Conservation (phyloP, 2,329 filamentous ascomycete genomes). For the Juglanconis juglandina region DNA sequence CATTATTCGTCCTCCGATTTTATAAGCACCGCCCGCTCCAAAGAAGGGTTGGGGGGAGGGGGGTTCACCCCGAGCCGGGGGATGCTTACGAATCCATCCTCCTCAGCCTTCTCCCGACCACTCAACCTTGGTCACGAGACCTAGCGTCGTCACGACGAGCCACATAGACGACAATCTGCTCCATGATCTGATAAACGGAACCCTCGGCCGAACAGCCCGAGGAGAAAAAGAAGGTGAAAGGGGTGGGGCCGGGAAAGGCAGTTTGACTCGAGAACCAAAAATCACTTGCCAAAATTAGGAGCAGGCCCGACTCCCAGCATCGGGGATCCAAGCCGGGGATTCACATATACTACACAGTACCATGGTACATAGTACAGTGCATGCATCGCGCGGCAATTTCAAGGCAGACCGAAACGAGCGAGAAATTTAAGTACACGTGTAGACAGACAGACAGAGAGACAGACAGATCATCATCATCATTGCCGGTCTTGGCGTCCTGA, state of each 20-base stretch:
- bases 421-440: not conserved
- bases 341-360: not conserved
- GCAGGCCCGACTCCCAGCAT: not conserved
- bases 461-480: no score
- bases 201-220: not conserved
- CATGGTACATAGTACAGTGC: no score
- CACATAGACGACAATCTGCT: no score
- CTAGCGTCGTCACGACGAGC: no score
- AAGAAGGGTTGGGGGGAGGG: no score
- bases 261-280: not conserved
- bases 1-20: not conserved
- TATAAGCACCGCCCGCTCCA: no score
- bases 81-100: not conserved
- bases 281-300: not conserved
- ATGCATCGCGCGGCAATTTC: no score
- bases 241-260: not conserved
- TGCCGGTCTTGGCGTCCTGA: no score
- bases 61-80: no score
- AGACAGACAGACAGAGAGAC: no score
- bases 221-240: conserved; percentile 1
- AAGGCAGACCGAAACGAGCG: not conserved
- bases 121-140: not conserved
- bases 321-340: conserved; percentile 1
- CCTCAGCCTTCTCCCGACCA: not conserved
- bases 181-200: no score